Base-by-base conservation (phyloP, 441 rosid species). In the Theobroma grandiflorum region DNA sequence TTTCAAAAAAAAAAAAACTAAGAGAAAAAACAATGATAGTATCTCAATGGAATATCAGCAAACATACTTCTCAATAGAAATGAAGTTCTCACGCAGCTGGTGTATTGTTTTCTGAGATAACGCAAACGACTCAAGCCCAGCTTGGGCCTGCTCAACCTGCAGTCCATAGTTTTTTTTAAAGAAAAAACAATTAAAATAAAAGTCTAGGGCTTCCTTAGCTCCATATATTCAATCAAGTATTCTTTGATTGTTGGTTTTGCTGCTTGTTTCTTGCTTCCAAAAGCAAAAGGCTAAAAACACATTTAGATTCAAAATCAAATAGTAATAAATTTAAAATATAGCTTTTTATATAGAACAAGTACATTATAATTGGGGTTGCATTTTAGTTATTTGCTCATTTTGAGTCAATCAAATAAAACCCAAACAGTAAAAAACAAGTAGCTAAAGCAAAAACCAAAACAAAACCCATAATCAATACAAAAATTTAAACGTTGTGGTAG, bases 101-200 rank as follows among this genome's bases (percentile, higher is more conserved):
- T 83, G 84, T 73, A 92, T 91, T 9, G 95, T 90, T 82, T 88
- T 94, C 91, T 95, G 93, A 8, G 99, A 93, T 55, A 82, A 88
- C 50, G 89, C 82, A 64, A 97, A 94, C 4, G 99, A 92, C 80
- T 89, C 92, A 35, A 97, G 83, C 18, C 99, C 99, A 76, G 88
- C 79, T 85, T 97, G 93, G 14, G 99, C 98, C 84, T 88, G 96
- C 80, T 97, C 99, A 83, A 97, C 98, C 99, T 96, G 85, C 76
- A 74, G 59, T 76, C 50, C 61, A 61, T 20, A 66, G 76, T 37
- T 38, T 33, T 31, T 9, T 57, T 59, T 49, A 9, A 20, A 42
- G 33, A 37, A 73, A 63, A 58, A 83, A 12, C 71, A 31, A 47
- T 47, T 14, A 55, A 58, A n/a, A 26, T 33, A 72, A 38, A 69